A percentile compares a stretch with the other conserved stretches of the same genome.
phyloP scores from a whole-genome alignment of 2,329 filamentous ascomycete genomes.

The Verticillium dahliae region DNA sequence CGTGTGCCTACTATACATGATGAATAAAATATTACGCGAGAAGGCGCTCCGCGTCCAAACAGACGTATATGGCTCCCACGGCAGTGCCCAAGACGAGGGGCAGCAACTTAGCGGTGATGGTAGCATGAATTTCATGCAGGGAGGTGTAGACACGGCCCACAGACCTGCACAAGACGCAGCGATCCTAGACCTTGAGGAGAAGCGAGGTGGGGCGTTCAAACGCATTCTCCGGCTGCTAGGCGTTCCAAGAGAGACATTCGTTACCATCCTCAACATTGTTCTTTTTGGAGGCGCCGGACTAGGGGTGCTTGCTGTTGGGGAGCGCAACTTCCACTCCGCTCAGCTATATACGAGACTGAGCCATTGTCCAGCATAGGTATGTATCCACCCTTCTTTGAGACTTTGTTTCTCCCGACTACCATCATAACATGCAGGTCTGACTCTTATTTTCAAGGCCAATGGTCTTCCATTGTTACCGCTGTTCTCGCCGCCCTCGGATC shows the following conservation, averaged over 20 bases:
- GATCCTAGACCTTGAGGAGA: too few relatives aligned
- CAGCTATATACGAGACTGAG: conserved; percentile 55
- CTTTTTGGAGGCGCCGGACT: conserved; percentile 53
- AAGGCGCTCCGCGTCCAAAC: conserved; percentile 17
- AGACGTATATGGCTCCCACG: conserved; percentile 38
- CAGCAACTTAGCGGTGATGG: conserved; percentile 42
- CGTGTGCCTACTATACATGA: conserved; percentile 53
- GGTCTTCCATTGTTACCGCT: conserved; percentile 54
- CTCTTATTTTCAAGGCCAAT: conserved; percentile 37
- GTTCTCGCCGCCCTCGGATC: conserved; percentile 52
- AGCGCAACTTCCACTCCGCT: conserved; percentile 55
- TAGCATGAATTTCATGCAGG: too few relatives aligned
- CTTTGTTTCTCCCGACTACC: background rate
- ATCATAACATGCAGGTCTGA: too few relatives aligned
- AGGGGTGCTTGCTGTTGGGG: conserved; percentile 53
- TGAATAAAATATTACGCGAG: conserved; percentile 51
- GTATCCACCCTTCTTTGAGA: conserved; percentile 12
- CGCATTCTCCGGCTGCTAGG: conserved; percentile 17
- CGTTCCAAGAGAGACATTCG: conserved; percentile 39
- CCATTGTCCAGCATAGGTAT: conserved; percentile 54
- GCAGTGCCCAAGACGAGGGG: too few relatives aligned
- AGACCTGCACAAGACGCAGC: too few relatives aligned
- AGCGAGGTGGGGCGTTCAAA: too few relatives aligned
- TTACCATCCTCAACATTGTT: conserved; percentile 46
- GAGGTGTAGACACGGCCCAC: too few relatives aligned